Percentiles rank a stretch among this genome's conserved stretches.
These are phyloP conservation scores for Pseudoturritis turrita DNA, from an alignment of 345 rosid species.

Conservation along the genomic window DNA sequence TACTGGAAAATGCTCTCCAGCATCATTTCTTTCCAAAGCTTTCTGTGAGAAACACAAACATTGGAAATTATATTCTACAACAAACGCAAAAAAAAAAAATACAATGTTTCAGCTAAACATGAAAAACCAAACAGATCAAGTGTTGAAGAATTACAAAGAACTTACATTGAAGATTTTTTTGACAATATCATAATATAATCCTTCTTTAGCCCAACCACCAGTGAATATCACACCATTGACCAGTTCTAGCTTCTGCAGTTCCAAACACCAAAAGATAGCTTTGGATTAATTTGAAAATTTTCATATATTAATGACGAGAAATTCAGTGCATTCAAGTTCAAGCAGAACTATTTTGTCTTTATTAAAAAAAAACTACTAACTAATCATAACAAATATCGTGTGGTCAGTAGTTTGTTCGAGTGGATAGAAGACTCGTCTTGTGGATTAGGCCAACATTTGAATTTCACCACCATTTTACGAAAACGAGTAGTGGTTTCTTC, in stretches of 20 bases:
- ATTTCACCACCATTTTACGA: too few species aligned
- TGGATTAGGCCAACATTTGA: too few species aligned
- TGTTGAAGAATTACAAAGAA: neutral
- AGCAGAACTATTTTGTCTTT: too few species aligned
- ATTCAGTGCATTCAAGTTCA: too few species aligned
- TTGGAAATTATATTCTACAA: neutral
- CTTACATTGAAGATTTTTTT: conserved; percentile 50
- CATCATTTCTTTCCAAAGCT: conserved; percentile 70
- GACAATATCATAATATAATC: conserved; percentile 54
- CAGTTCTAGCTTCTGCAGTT: conserved; percentile 66
- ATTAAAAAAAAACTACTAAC: too few species aligned
- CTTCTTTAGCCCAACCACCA: conserved; percentile 88
- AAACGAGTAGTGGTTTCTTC: too few species aligned
- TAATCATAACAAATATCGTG: too few species aligned
- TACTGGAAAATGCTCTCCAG: conserved; percentile 66
- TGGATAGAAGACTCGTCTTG: too few species aligned
- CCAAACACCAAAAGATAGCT: neutral
- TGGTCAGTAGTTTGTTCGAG: too few species aligned
- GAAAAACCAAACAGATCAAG: neutral
- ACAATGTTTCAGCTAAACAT: neutral
- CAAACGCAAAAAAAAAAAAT: neutral
- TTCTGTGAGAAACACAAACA: conserved; percentile 41
- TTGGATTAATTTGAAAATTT: neutral
- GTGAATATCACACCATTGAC: conserved; percentile 83
- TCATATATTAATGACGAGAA: too few species aligned